Percentiles rank a stretch among this genome's conserved stretches.
These are phyloP conservation scores for Tylopilus sp. DNA, from an alignment of 1,284 basidiomycete genomes.

Conservation along the genomic window DNA sequence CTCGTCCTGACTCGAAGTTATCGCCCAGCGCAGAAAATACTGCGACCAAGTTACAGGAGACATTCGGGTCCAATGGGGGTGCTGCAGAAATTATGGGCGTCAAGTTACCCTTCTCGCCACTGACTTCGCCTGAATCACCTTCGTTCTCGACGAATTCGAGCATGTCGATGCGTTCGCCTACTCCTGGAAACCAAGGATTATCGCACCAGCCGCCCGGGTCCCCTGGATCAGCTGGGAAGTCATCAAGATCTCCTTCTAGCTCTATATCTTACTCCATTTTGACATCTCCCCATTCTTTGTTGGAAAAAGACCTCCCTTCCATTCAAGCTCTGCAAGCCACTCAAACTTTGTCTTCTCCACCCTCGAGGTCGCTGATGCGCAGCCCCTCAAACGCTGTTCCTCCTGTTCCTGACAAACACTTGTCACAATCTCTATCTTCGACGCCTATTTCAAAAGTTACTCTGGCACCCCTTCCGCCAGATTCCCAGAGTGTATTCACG, in stretches of 20 bases:
- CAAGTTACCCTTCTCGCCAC: conserved; percentile 31
- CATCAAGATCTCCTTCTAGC: conserved; percentile 19
- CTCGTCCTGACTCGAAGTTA: conserved; percentile 38
- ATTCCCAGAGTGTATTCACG: conserved; percentile 43
- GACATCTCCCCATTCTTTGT: conserved; percentile 44
- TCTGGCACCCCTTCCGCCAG: conserved; percentile 11
- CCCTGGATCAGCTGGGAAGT: conserved; percentile 13
- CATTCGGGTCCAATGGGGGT: conserved; percentile 14
- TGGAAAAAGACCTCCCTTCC: conserved; percentile 34
- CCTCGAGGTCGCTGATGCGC: conserved; percentile 17
- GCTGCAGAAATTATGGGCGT: conserved; percentile 31
- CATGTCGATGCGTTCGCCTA: conserved; percentile 21
- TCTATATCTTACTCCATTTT: conserved; percentile 40
- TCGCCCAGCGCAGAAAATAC: conserved; percentile 29
- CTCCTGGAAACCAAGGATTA: conserved; percentile 15
- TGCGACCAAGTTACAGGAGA: conserved; percentile 25
- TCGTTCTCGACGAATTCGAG: conserved; percentile 34
- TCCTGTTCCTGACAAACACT: conserved; percentile 29
- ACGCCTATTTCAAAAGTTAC: conserved; percentile 17
- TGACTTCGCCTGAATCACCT: conserved; percentile 31
- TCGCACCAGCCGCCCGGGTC: conserved; percentile 16
- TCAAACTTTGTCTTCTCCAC: conserved; percentile 7
- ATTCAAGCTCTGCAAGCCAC: conserved; percentile 29
- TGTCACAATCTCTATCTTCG: conserved; percentile 5
- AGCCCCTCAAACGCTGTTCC: conserved; percentile 17